phyloP scores from a whole-genome alignment of 257 asterid genomes.

The Ilex aquifolium region DNA sequence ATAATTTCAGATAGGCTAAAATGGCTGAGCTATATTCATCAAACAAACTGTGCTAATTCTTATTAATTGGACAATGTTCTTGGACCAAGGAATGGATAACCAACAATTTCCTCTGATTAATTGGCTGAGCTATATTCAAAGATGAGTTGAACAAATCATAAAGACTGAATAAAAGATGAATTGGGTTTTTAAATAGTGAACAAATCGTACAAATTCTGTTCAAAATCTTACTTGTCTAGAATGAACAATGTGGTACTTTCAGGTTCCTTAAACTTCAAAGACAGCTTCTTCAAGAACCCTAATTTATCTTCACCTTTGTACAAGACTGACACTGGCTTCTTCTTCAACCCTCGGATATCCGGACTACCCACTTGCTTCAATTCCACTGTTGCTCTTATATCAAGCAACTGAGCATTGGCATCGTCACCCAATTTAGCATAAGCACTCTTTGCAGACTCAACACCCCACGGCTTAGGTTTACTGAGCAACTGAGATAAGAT shows the following conservation, averaged over 20 bases:
- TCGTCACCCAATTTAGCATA: constrained; percentile 74
- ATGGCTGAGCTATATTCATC: no score
- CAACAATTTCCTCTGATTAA: no score
- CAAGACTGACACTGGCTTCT: constrained; percentile 58
- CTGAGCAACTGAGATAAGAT: constrained; percentile 56
- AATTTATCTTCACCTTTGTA: constrained; percentile 72
- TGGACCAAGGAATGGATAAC: no score
- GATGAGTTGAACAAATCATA: no score
- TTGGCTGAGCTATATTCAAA: no score
- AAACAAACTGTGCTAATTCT: no score
- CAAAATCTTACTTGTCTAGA: constrained; percentile 83
- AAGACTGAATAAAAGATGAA: no score
- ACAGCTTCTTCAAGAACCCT: constrained; percentile 71
- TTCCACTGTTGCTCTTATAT: constrained; percentile 48
- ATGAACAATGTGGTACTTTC: constrained; percentile 79
- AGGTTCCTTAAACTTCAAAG: constrained; percentile 77
- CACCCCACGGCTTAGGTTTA: constrained; percentile 76
- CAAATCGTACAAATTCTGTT: not conserved
- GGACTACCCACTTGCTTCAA: constrained; percentile 64
- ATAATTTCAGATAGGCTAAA: no score
- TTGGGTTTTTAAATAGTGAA: no score
- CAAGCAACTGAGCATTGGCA: constrained; percentile 58
- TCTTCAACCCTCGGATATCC: constrained; percentile 67
- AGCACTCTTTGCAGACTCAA: constrained; percentile 74
- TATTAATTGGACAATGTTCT: no score